These are phyloP conservation scores for Scleroderma bovista DNA, from an alignment of 768 basidiomycete genomes.

Conservation along the genomic window DNA sequence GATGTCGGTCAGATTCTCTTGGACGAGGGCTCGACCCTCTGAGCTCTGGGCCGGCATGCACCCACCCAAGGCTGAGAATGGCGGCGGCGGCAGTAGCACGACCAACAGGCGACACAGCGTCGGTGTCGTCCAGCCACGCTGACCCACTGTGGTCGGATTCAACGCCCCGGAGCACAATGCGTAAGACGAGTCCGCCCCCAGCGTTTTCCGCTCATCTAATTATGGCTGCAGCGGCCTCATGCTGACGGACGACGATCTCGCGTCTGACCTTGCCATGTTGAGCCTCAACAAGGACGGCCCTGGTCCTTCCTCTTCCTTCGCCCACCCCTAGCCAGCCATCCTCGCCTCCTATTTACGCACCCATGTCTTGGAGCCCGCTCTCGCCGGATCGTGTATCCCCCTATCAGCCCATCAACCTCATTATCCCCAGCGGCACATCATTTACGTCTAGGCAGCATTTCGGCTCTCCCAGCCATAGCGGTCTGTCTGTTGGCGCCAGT, in stretches of 20 bases:
- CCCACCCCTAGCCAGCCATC: conserved; percentile 64
- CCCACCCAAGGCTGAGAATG: conserved; percentile 58
- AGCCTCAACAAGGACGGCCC: conserved; percentile 35
- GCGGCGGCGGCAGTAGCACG: conserved; percentile 65
- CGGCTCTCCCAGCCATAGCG: conserved; percentile 60
- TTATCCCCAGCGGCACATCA: conserved; percentile 44
- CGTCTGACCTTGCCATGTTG: conserved; percentile 60
- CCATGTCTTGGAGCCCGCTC: conserved; percentile 58
- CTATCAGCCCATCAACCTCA: conserved; percentile 59
- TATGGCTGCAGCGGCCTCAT: conserved; percentile 54
- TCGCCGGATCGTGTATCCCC: conserved; percentile 47
- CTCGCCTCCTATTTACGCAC: conserved; percentile 72
- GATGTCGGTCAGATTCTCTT: conserved; percentile 75
- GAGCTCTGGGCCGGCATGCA: conserved; percentile 72
- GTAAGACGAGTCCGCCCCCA: conserved; percentile 34
- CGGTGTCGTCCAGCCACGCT: conserved; percentile 69
- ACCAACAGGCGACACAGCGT: conserved; percentile 82
- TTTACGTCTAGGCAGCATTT: conserved; percentile 42
- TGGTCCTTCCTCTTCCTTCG: conserved; percentile 39
- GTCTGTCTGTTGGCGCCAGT: conserved; percentile 45
- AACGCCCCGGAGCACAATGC: conserved; percentile 48
- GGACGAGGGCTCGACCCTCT: conserved; percentile 66
- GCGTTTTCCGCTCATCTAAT: conserved; percentile 26
- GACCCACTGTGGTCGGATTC: conserved; percentile 64
- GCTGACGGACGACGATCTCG: conserved; percentile 77